A percentile compares a stretch with the other conserved stretches of the same genome.
These are phyloP conservation scores for Paramyrothecium roridum DNA, from an alignment of 2,329 filamentous ascomycete species.

Conservation along the genomic window DNA sequence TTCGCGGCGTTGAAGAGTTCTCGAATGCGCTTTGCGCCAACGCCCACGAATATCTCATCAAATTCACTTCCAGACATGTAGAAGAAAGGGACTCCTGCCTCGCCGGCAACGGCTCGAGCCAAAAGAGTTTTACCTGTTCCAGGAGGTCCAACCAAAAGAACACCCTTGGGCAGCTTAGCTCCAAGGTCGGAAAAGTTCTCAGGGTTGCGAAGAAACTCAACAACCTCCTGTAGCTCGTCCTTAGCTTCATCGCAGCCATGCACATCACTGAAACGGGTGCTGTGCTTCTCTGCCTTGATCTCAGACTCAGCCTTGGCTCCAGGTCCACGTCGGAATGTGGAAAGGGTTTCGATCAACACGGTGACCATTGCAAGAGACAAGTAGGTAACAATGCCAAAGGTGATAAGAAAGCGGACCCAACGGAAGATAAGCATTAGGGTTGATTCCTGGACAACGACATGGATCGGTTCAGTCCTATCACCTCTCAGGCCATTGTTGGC, in stretches of 20 bases:
- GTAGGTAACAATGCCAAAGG: slow-evolving; percentile 77
- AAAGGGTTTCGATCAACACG: slow-evolving; percentile 77
- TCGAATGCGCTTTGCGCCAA: slow-evolving; percentile 92
- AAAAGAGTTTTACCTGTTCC: slow-evolving; percentile 97
- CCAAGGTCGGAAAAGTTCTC: slow-evolving; percentile 91
- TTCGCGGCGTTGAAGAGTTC: slow-evolving; percentile 86
- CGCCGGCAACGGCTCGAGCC: slow-evolving; percentile 90
- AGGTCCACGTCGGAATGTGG: slow-evolving; percentile 70
- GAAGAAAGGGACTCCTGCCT: slow-evolving; percentile 97
- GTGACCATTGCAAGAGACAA: slow-evolving; percentile 76
- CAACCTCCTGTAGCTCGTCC: slow-evolving; percentile 93
- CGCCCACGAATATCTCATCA: slow-evolving; percentile 96
- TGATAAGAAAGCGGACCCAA: slow-evolving; percentile 83
- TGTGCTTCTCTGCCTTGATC: slow-evolving; percentile 90
- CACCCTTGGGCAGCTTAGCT: slow-evolving; percentile 95
- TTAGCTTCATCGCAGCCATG: slow-evolving; percentile 98
- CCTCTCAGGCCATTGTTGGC: slow-evolving; percentile 45
- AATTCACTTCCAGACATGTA: slow-evolving; percentile 99
- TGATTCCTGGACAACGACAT: slow-evolving; percentile 94
- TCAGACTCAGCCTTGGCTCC: slow-evolving; percentile 73
- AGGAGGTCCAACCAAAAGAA: slow-evolving; percentile 89
- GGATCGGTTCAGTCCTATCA: slow-evolving; percentile 79
- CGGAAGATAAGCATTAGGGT: slow-evolving; percentile 76
- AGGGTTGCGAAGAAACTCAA: slow-evolving; percentile 92
- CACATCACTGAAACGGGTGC: slow-evolving; percentile 85